Evolutionary conservation across 306 rosid species (phyloP), one percentile per base, ranked within the genome.

Genomic region (Quercus rubra): DNA sequence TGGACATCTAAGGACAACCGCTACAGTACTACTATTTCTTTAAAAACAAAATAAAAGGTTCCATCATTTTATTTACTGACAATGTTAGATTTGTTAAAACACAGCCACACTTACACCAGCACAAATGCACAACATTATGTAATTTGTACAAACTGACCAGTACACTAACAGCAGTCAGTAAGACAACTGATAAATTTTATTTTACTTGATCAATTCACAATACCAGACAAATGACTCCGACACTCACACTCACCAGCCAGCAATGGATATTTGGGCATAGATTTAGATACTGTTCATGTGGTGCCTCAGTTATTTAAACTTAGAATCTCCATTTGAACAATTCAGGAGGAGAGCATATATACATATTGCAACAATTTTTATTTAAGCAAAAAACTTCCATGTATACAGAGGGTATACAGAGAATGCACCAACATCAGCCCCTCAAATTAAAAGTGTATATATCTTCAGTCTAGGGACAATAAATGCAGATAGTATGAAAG

Each of bases 401-500:
- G 61, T 30, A 41, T 41, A 41, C 46, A 41, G 12, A 41, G 12
- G 46, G 12, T 41, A 41, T 41, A 41, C 12, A 8, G 46, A 41
- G 46, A 41, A 41, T 8, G 46, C 46, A 41, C 46, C 46, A 41
- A 41, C 12, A 41, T 41, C 12, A 41, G 46, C 46, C 46, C 8
- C 46, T 41, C 46, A 41, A 41, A 41, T 8, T 41, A 41, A 7
- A 11, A 38, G 46, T 41, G 46, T 41, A 41, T 8, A 41, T 41
- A 41, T 41, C 46, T 41, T 41, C 46, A 41, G 59, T 52, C 70
- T 68, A 51, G 20, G 58, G 56, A 56, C 57, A 59, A 17, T 31
- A 51, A 23, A 70, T 63, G 28, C 58, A 66, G 54, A 71, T 56
- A n/a, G 75, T 25, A 81, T 55, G 38, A 61, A 25, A 55, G 71